Conservation (phyloP, 140 eudicot species). For the Senecio squalidus region DNA sequence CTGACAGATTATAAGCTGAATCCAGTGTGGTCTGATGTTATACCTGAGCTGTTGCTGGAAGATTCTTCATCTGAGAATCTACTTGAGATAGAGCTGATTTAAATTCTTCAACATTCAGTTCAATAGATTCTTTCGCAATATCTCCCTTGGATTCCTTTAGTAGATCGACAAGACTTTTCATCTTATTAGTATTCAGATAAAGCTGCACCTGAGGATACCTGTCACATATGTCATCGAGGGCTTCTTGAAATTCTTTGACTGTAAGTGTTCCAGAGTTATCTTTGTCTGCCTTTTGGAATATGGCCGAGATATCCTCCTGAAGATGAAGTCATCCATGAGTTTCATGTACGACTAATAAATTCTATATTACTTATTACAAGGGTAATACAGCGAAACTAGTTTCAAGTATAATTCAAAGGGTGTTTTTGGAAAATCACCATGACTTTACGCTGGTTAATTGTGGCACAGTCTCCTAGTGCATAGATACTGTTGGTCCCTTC, state of each 20-base stretch:
- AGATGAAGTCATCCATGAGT: background rate
- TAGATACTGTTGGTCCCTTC: slow-evolving; percentile 70
- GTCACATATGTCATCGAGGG: slow-evolving; percentile 67
- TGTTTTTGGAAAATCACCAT: slow-evolving; percentile 46
- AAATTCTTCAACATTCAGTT: slow-evolving; percentile 61
- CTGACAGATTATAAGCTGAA: background rate
- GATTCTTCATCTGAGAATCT: slow-evolving; percentile 91
- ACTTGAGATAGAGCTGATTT: slow-evolving; percentile 75
- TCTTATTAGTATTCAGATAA: slow-evolving; percentile 59
- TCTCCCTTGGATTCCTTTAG: slow-evolving; percentile 67
- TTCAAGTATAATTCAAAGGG: background rate
- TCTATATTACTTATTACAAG: background rate
- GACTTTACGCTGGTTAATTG: slow-evolving; percentile 83
- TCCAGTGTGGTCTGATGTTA: background rate
- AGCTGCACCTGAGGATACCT: slow-evolving; percentile 90
- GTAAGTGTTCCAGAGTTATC: slow-evolving; percentile 87
- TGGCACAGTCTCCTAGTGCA: slow-evolving; percentile 97
- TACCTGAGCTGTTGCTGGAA: slow-evolving; percentile 99
- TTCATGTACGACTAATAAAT: background rate
- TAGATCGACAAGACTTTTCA: slow-evolving; percentile 64
- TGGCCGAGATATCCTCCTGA: slow-evolving; percentile 79
- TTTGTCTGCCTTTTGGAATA: slow-evolving; percentile 84
- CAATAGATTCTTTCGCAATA: slow-evolving; percentile 57
- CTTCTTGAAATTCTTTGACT: slow-evolving; percentile 82
- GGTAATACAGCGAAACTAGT: background rate